These are phyloP conservation scores for Lanmaoa rubissima DNA, from an alignment of 768 basidiomycete species.

Conservation along the genomic window DNA sequence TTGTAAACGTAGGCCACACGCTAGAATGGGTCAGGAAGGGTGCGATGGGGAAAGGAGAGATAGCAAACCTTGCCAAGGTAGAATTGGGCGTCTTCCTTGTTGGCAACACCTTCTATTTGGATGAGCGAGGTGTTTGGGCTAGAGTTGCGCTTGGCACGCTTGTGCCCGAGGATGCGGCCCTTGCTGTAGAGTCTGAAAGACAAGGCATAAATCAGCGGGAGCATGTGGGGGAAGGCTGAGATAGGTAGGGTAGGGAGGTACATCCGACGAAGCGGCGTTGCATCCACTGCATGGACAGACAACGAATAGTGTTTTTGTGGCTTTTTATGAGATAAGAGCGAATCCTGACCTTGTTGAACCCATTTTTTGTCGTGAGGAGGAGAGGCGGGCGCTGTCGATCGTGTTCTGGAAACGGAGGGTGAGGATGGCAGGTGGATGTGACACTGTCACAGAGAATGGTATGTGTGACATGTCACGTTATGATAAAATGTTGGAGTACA, in stretches of 20 bases:
- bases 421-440: constrained; percentile 18
- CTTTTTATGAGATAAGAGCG: neutral
- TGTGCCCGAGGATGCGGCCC: constrained; percentile 97
- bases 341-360: constrained; percentile 75
- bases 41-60: neutral
- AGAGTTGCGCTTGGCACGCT: constrained; percentile 96
- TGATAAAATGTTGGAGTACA: neutral
- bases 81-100: constrained; percentile 92
- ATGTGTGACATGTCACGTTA: constrained; percentile 25
- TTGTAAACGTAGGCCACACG: constrained; percentile 98
- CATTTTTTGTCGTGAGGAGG: constrained; percentile 53
- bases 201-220: neutral
- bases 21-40: constrained; percentile 38
- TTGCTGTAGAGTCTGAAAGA: constrained; percentile 83
- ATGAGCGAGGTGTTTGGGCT: constrained; percentile 94
- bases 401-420: constrained; percentile 18
- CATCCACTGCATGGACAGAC: constrained; percentile 17
- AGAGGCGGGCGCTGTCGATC: constrained; percentile 23
- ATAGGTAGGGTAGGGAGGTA: neutral
- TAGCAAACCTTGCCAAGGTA: constrained; percentile 94
- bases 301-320: neutral
- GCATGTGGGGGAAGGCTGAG: neutral
- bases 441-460: constrained; percentile 27
- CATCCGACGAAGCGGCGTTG: constrained; percentile 10
- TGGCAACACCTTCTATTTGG: constrained; percentile 95